These are phyloP conservation scores for Eucalyptus curtisii DNA, from an alignment of 345 rosid genomes.

Conservation along the genomic window DNA sequence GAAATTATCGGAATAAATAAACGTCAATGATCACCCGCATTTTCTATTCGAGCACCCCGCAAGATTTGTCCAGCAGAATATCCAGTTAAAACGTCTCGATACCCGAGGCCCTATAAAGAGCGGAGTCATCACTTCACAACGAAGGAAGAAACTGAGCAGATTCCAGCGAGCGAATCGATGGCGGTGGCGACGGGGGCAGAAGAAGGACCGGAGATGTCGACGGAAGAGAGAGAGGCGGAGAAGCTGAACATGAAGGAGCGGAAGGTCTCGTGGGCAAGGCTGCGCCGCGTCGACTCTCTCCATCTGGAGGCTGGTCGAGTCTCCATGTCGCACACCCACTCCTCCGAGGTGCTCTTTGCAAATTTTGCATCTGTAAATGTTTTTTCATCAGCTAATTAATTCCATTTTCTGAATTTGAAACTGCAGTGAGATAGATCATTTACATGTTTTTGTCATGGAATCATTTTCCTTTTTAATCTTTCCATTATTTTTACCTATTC, in stretches of 20 bases:
- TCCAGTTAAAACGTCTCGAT: background rate
- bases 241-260: conserved; percentile 14
- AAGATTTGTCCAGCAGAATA: background rate
- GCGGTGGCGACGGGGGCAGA: background rate
- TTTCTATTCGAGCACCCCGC: background rate
- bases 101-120: background rate
- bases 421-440: background rate
- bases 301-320: conserved; percentile 55
- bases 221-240: conserved; percentile 12
- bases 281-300: conserved; percentile 57
- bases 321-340: conserved; percentile 4
- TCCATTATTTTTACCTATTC: background rate
- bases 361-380: background rate
- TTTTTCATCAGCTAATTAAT: background rate
- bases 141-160: background rate
- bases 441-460: background rate
- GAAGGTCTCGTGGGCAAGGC: conserved; percentile 61
- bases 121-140: background rate
- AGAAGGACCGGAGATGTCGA: background rate
- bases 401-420: background rate
- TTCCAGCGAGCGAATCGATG: background rate
- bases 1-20: background rate
- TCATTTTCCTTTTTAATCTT: too few relatives aligned
- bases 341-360: background rate
- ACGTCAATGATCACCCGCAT: background rate